Base-by-base conservation (phyloP, 1,139 yeast species). In the Pichia sp. region DNA sequence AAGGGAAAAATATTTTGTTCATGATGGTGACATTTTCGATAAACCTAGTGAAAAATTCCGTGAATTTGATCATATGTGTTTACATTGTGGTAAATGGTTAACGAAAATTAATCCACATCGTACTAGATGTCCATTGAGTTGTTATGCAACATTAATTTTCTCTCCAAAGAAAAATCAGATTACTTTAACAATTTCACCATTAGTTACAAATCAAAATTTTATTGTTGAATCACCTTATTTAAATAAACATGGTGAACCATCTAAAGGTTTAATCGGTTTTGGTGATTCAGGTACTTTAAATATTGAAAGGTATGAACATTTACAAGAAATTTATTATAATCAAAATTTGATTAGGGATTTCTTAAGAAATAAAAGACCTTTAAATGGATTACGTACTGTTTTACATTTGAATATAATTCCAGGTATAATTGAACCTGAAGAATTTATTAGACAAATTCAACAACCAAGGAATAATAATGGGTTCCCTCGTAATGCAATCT, bases 231-330 rank as follows among this genome's bases (percentile, higher is more conserved):
- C 84, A 0, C 91, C 91, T 2, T 83, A 81, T 53, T 62, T 83
- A 54, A 80, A 84, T 38, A 65, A 68, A 5, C 86, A 81, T 56
- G 93, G 93, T 23, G 91, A 83, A 56, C 72, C 79, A 10, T 81
- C 82, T 36, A 64, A 68, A 9, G 71, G 70, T 9, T 66, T 75
- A 7, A 63, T 68, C 47, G 67, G 70, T 12, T 72, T 74, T 10
- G 78, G 78, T 22, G 77, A 71, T 42, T 52, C 65, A 25, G 84
- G 85, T 0, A 66, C 66, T 0, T 64, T 82, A 45, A 72, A 71
- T 51, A 48, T 62, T 21, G 65, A 61, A 30, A 66, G 91, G 40
- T 80, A 75, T 55, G 63, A 67, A 32, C 68, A 74, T 46, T 60
- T 82, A 47, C 79, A 73, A 49, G 71, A 69, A 40, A 59, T 72